Percentiles rank a stretch among this genome's conserved stretches.
Conservation (phyloP, 2,329 filamentous ascomycete species). For the Nemania abortiva region DNA sequence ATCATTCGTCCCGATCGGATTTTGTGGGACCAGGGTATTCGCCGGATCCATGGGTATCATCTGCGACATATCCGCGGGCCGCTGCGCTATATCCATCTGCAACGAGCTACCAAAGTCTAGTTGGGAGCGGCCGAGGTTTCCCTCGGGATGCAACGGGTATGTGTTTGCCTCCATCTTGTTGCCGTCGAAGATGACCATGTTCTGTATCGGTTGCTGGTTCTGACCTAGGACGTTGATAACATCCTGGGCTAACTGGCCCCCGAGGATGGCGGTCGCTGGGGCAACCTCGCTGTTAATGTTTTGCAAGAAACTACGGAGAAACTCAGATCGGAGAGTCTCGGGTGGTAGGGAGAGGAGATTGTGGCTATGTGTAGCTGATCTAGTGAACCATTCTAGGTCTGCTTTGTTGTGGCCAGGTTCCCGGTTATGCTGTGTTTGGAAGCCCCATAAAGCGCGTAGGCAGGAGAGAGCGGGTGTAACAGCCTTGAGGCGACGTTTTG, state of each 20-base stretch:
- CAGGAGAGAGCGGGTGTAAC: conserved; percentile 90
- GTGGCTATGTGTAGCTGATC: conserved; percentile 81
- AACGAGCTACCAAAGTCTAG: conserved; percentile 51
- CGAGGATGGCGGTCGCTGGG: conserved; percentile 88
- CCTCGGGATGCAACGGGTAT: conserved; percentile 83
- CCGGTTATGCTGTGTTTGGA: conserved; percentile 70
- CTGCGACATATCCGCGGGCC: conserved; percentile 39
- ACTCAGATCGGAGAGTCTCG: conserved; percentile 75
- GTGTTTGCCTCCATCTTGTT: conserved; percentile 81
- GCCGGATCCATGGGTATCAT: conserved; percentile 41
- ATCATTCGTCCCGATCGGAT: conserved; percentile 3
- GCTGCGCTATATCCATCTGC: conserved; percentile 34
- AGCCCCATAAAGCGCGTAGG: conserved; percentile 91
- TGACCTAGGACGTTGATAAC: conserved; percentile 95
- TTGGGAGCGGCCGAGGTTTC: conserved; percentile 63
- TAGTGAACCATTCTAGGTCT: conserved; percentile 82
- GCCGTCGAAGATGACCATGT: conserved; percentile 92
- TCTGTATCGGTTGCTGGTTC: conserved; percentile 94
- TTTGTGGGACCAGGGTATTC: conserved; percentile 11
- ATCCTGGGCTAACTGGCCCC: conserved; percentile 92
- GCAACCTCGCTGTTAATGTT: conserved; percentile 87
- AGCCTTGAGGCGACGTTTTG: conserved; percentile 75
- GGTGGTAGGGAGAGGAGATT: conserved; percentile 76
- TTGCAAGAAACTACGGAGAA: conserved; percentile 86
- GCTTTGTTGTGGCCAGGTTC: conserved; percentile 67